Evolutionary conservation across 208 protist species (phyloP), one percentile per base, ranked within the genome.

Genomic region (Trypanosoma melophagium): DNA sequence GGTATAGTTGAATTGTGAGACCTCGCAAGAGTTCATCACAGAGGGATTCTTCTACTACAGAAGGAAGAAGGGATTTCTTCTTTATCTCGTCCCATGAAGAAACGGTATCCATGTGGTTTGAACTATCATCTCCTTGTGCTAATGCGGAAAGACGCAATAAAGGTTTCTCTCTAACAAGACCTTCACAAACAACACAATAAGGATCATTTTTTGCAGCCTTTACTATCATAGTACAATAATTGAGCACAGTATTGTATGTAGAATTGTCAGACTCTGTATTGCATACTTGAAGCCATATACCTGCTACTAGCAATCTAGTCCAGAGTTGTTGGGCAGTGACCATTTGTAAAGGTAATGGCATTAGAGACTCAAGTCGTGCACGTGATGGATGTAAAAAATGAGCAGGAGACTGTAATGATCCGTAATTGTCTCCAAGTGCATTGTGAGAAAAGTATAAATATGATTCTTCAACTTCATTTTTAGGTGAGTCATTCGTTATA

Each of bases 271-370:
- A 3, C 50, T 17, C 19, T 38, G 38, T 14, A 16, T 22, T 50
- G 47, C 47, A 80, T 40, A 77, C 69, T 7, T 59, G 56, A 17
- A 90, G 66, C 87, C 87, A 93, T 51, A 83, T 54, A 45, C 75
- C 77, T 49, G 80, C 83, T 21, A 90, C 70, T 24, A 93, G 67
- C 66, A 93, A 64, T 2, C 87, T 81, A 24, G 64, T 80, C 80
- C 80, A 90, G 55, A 93, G 50, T 45, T 78, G 71, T 40, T 71
- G 53, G 22, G 74, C 62, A 28, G 82, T 93, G 17, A 87, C 68
- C 19, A 89, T 54, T 52, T 79, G 76, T 17, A 71, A 53, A 21
- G 84, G 78, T 3, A 71, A 51, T n/a, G 84, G 78, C 12, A 76
- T 41, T n/a, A 93, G 66, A 3, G 70, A 84, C 12, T 74, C 62